phyloP scores from a whole-genome alignment of 352 stramenopile genomes.

The Globisporangium polare region DNA sequence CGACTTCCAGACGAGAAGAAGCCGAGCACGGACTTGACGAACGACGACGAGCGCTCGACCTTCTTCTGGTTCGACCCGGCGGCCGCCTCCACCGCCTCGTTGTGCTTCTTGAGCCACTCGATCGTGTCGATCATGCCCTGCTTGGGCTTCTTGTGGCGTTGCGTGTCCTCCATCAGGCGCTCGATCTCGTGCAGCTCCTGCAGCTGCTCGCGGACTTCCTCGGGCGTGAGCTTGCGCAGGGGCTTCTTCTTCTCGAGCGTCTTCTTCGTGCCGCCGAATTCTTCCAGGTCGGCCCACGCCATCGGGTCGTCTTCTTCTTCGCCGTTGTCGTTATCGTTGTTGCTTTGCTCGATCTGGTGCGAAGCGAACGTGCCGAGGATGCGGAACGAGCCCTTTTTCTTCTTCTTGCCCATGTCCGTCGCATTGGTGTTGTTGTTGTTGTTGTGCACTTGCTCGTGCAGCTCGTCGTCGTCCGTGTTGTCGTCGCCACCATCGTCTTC shows the following conservation, averaged over 20 bases:
- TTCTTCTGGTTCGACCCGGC: conserved; percentile 27
- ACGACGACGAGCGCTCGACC: conserved; percentile 43
- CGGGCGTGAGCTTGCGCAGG: conserved; percentile 27
- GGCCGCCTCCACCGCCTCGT: conserved; percentile 26
- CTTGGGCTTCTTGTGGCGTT: conserved; percentile 24
- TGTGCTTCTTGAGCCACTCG: conserved; percentile 64
- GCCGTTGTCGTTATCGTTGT: neutral
- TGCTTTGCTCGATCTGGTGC: conserved; percentile 1
- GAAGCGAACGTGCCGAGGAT: conserved; percentile 22
- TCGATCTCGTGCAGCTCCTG: conserved; percentile 18
- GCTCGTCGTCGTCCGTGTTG: neutral
- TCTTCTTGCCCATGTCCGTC: neutral
- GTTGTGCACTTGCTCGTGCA: neutral
- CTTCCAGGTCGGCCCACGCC: conserved; percentile 44
- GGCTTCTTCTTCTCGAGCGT: conserved; percentile 28
- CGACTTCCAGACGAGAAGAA: conserved; percentile 28
- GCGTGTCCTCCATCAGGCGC: conserved; percentile 8
- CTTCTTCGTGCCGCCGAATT: conserved; percentile 43
- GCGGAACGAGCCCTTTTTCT: conserved; percentile 18
- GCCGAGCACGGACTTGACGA: conserved; percentile 54
- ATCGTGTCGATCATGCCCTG: conserved; percentile 59
- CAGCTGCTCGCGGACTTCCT: conserved; percentile 18
- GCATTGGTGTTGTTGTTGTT: neutral
- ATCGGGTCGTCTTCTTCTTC: conserved; percentile 31
- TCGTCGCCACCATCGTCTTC: neutral